phyloP scores from a whole-genome alignment of 306 rosid species.

The Rosa persica region DNA sequence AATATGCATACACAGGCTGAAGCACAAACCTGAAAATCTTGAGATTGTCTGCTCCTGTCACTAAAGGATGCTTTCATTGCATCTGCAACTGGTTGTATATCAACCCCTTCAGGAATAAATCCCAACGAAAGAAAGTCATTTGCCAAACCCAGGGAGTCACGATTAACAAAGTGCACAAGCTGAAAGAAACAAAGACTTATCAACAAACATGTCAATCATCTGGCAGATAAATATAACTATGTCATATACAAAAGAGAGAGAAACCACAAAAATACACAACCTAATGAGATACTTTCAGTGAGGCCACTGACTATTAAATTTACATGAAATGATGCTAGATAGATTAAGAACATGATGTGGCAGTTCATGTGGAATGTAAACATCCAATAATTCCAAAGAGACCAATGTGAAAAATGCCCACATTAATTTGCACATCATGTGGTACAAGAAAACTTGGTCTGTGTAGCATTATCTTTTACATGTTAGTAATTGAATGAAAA shows the following conservation, averaged over 20 bases:
- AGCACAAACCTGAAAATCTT: conserved; percentile 86
- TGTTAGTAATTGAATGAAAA: not conserved
- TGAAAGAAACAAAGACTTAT: conserved; percentile 54
- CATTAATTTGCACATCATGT: not conserved
- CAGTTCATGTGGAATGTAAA: not conserved
- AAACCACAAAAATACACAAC: not conserved
- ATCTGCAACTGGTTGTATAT: conserved; percentile 64
- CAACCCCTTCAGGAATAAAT: conserved; percentile 87
- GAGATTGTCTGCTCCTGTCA: conserved; percentile 51
- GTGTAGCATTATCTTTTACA: not conserved
- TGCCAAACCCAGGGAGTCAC: conserved; percentile 95
- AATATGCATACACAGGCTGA: conserved; percentile 3
- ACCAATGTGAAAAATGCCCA: not conserved
- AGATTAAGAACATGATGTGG: not conserved
- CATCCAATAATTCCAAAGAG: not conserved
- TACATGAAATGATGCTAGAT: not conserved
- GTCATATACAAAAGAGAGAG: conserved; percentile 1
- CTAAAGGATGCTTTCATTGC: conserved; percentile 68
- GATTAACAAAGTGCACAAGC: conserved; percentile 99
- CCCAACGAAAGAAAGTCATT: conserved; percentile 96
- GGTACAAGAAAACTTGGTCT: not conserved
- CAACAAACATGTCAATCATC: conserved; percentile 20
- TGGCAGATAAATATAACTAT: conserved; percentile 10
- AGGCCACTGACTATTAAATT: not conserved
- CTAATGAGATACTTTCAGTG: not conserved